Base-by-base conservation (phyloP, 1,284 basidiomycete species). In the Quambalaria eucalypti region DNA sequence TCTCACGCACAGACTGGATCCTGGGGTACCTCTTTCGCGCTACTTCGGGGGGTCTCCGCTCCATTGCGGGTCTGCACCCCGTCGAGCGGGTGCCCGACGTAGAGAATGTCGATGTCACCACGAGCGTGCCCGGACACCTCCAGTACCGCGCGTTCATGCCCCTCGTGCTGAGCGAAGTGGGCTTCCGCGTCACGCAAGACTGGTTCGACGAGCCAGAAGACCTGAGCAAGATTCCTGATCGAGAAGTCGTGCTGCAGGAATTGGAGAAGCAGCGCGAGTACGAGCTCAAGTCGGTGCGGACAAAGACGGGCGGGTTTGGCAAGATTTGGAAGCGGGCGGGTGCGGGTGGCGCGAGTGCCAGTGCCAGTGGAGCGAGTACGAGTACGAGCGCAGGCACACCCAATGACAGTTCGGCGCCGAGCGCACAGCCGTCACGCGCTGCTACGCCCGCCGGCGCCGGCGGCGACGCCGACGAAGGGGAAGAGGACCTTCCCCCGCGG, bases 201-300 rank as follows among this genome's bases (percentile, higher is more conserved):
- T 75, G 73, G 64, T 75, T 75, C 61, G 73, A 75, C 54, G 73
- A 75, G 59, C 73, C 73, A 4, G 73, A 74, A 42, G 69, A 72
- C 30, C 57, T 75, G 21, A 60, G 60, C 23, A 61, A 64, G 28
- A 65, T 75, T 4, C 73, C 71, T 2, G 72, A 74, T 46, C 54
- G 73, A 26, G 64, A 74, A 48, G 59, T 72, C 5, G 59, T 71
- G 28, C 47, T 39, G 25, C 57, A 65, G 16, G 50, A 46, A 26
- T 26, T 57, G 40, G 44, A 50, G 50, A 36, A 54, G 2, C 39
- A 25, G 16, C 44, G 62, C 1, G 14, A 57, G 19, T n/a, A n/a
- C n/a, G 66, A 69, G 52, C 56, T 65, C 42, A 66, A 62, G 47
- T 47, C 62, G 4, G 63, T 67, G n/a, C 33, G 60, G 4, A 68